Evolutionary conservation across 306 rosid genomes (phyloP), one percentile per base, ranked within the genome.

Genomic region (Corylus avellana): DNA sequence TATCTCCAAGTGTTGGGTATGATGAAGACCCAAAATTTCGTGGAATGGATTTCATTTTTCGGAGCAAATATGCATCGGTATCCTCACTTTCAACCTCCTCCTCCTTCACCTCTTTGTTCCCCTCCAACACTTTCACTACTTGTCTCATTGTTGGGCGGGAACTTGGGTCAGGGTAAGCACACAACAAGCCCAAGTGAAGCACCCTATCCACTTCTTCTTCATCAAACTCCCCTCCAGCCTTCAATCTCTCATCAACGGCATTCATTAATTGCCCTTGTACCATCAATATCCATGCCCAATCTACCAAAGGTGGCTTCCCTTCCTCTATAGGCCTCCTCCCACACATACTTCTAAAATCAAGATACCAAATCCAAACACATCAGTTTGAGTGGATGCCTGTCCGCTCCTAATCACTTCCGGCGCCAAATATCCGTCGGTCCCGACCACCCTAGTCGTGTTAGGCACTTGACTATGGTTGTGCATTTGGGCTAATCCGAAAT

Each of bases 271-370:
- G 62, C 55, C 95, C 97, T 75, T 90, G 58, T 3, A 32, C 76
- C 87, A 77, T 90, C 53, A 88, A 59, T 64, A 76, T 58, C 90
- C 97, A 86, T 51, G 88, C 90, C 84, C 83, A 90, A 57, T 94
- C 91, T 46, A 86, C 88, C 84, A 92, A 80, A 9, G 85, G 83
- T 35, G 85, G 79, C 78, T 85, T 94, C 42, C 94, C 93, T 78
- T 86, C 91, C 79, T 90, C 97, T 48, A 91, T 49, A 37, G 98
- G 98, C 48, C 97, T 88, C 79, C 95, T 88, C 68, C 97, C 98
- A 79, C 97, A 91, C 84, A 92, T 8, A 91, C 95, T 75, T 94
- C 98, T 35, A 94, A 77, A 77, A 91, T 79, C 89, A 94, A 77
- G 25, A 91, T 85, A 0, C 97, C 97, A 57, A 94, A 91, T 78